Conservation (phyloP, 306 rosid genomes). For the Acacia crassicarpa region DNA sequence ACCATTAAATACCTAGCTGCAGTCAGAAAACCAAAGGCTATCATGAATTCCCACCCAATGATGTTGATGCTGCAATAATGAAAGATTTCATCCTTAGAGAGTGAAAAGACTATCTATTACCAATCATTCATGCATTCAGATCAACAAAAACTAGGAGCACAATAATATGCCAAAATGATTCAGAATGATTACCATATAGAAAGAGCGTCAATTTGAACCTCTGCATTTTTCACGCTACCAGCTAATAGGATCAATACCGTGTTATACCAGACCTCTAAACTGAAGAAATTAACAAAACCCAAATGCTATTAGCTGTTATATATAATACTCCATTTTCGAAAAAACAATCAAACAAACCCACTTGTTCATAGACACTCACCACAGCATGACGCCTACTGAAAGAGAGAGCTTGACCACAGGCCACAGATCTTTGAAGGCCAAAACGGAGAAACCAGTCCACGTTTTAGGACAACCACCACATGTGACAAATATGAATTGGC, state of each 20-base stretch:
- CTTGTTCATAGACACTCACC: neutral
- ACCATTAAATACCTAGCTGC: conserved; percentile 45
- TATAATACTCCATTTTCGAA: too few species aligned
- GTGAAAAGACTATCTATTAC: neutral
- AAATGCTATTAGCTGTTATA: too few species aligned
- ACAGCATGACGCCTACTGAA: neutral
- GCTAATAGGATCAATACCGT: conserved; percentile 48
- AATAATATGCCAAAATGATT: neutral
- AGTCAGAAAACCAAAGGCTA: conserved; percentile 52
- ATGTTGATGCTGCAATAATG: conserved; percentile 47
- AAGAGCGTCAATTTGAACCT: conserved; percentile 52
- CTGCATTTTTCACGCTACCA: conserved; percentile 51
- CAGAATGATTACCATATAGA: conserved; percentile 49
- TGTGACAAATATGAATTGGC: neutral
- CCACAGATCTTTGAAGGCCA: neutral
- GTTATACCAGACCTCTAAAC: neutral
- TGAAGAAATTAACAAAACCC: too few species aligned
- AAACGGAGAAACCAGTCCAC: neutral
- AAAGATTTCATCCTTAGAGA: neutral
- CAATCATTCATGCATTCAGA: neutral
- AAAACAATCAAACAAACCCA: neutral
- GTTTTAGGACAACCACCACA: neutral
- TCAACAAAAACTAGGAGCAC: neutral
- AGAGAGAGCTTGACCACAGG: neutral
- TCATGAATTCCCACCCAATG: conserved; percentile 64